Evolutionary conservation across 1,139 yeast species (phyloP).

Genomic region (Yarrowia galli): DNA sequence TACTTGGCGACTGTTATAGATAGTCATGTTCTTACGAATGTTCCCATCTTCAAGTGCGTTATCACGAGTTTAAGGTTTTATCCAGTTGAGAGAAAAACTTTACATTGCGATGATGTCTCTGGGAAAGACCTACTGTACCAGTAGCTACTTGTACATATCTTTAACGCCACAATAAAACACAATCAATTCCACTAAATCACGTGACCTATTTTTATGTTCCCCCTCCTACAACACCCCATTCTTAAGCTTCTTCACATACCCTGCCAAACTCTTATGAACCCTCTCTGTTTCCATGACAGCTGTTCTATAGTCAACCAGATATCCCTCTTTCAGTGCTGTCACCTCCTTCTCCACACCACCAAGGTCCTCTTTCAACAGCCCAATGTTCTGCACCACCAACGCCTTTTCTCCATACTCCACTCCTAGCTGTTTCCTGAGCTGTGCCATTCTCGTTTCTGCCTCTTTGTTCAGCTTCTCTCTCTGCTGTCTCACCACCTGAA

Average conservation of each 20-base stretch:
- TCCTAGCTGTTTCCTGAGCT: background rate
- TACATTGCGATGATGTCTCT: too few species aligned
- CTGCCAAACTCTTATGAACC: background rate
- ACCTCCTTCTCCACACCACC: background rate
- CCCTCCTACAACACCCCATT: background rate
- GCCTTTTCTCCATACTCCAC: slow-evolving; percentile 5
- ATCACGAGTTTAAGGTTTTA: too few species aligned
- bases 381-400: background rate
- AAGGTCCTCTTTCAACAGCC: background rate
- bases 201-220: too few species aligned
- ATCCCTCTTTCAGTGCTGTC: background rate
- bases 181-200: too few species aligned
- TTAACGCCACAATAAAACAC: too few species aligned
- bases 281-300: background rate
- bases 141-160: too few species aligned
- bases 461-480: background rate
- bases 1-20: too few species aligned
- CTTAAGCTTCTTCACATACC: background rate
- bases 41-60: too few species aligned
- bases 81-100: too few species aligned
- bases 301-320: background rate
- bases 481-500: background rate
- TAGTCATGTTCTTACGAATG: too few species aligned
- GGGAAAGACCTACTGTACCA: too few species aligned
- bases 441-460: background rate